phyloP scores from a whole-genome alignment of 768 basidiomycete genomes.

The Mycena haematopus region DNA sequence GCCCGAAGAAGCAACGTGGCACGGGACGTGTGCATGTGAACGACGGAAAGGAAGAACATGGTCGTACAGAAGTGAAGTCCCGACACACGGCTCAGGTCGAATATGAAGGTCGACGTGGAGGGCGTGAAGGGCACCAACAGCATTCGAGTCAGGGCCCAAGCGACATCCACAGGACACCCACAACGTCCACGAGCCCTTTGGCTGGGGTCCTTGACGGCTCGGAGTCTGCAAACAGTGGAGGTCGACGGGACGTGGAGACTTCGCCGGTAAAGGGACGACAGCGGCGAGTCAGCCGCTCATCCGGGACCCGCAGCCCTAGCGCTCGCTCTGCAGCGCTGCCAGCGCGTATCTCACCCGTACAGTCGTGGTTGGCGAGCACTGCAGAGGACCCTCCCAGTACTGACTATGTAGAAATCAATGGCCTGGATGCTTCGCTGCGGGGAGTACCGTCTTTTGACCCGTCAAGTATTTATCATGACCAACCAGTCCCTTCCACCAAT shows the following conservation, averaged over 20 bases:
- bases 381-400: conserved; percentile 11
- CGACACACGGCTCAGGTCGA: conserved; percentile 97
- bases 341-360: conserved; percentile 14
- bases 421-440: background rate
- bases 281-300: conserved; percentile 9
- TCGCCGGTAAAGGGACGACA: conserved; percentile 20
- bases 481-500: background rate
- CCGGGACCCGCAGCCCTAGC: conserved; percentile 5
- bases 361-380: conserved; percentile 21
- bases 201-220: conserved; percentile 4
- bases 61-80: conserved; percentile 39
- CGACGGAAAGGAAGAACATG: conserved; percentile 20
- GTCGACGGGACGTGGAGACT: background rate
- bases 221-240: background rate
- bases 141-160: conserved; percentile 12
- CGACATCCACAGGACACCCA: conserved; percentile 11
- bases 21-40: conserved; percentile 1
- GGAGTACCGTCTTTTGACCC: conserved; percentile 1
- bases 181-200: background rate
- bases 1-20: conserved; percentile 21
- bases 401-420: background rate
- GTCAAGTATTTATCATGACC: background rate
- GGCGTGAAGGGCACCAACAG: conserved; percentile 14
- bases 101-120: conserved; percentile 61
- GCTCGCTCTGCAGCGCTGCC: conserved; percentile 1